Conservation (phyloP, 2,329 filamentous ascomycete species). For the Cordyceps pruinosa region DNA sequence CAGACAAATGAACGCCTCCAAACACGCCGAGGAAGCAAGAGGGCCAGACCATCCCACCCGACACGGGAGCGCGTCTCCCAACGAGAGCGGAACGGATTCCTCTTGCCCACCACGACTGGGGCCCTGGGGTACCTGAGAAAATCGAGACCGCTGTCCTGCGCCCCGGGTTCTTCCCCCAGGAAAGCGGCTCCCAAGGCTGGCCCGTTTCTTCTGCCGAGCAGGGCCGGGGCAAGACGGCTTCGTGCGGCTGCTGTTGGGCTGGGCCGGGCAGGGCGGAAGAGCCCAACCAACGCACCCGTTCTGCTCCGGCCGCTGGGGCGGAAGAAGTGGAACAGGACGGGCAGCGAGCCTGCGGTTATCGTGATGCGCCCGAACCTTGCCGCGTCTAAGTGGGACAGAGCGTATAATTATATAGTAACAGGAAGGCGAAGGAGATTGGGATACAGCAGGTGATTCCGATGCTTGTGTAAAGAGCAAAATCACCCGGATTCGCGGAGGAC, state of each 20-base stretch:
- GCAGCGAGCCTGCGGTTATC: constrained; percentile 11
- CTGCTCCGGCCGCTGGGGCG: constrained; percentile 4
- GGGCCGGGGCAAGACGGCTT: constrained; percentile 7
- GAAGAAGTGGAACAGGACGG: constrained; percentile 6
- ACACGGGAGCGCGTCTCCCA: neutral
- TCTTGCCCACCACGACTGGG: neutral
- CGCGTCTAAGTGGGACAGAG: constrained; percentile 13
- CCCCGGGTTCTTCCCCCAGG: constrained; percentile 3
- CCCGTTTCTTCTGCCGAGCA: constrained; percentile 3
- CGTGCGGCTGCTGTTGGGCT: neutral
- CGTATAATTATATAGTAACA: constrained; percentile 12
- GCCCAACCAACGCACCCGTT: constrained; percentile 2
- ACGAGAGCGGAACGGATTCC: neutral
- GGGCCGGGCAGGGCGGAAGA: neutral
- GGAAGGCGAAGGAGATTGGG: neutral
- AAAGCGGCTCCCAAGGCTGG: neutral
- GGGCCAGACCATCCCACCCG: neutral
- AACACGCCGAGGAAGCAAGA: neutral
- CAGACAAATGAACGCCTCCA: neutral
- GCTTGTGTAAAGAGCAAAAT: constrained; percentile 10
- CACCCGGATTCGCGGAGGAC: neutral
- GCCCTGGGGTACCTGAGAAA: neutral
- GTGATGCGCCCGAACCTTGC: constrained; percentile 12
- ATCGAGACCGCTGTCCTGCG: neutral
- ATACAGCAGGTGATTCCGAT: neutral